phyloP scores from a whole-genome alignment of 495 filamentous ascomycete species.

The Lineolata rhizophorae region DNA sequence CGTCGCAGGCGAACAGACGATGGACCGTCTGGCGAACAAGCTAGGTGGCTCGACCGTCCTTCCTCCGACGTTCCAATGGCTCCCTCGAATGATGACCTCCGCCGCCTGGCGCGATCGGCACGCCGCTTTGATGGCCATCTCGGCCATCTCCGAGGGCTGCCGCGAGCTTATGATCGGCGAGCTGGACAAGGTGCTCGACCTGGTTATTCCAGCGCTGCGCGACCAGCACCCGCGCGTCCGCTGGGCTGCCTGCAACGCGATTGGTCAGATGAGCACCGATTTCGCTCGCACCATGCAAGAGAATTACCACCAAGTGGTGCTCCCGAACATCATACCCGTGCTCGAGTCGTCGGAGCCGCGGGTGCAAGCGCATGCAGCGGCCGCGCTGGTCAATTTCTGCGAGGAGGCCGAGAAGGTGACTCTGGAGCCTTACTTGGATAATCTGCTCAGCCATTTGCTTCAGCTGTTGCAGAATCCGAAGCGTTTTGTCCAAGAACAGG shows the following conservation, averaged over 20 bases:
- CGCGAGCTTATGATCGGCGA: conserved; percentile 90
- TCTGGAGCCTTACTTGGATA: conserved; percentile 83
- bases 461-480: conserved; percentile 70
- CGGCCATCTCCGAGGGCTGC: conserved; percentile 95
- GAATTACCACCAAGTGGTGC: conserved; percentile 67
- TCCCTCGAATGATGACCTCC: conserved; percentile 93
- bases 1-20: conserved; percentile 94
- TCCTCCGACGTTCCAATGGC: conserved; percentile 87
- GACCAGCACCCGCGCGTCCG: conserved; percentile 86
- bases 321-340: conserved; percentile 82
- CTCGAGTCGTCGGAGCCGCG: conserved; percentile 75
- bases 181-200: conserved; percentile 74
- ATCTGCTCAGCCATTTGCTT: conserved; percentile 62
- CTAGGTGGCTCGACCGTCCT: conserved; percentile 74
- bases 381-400: conserved; percentile 96
- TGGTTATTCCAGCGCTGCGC: conserved; percentile 81
- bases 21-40: conserved; percentile 96
- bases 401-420: conserved; percentile 90
- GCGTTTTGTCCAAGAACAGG: conserved; percentile 95
- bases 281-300: conserved; percentile 98
- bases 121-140: conserved; percentile 96
- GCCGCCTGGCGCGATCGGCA: conserved; percentile 89
- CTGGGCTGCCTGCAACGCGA: conserved; percentile 96
- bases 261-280: conserved; percentile 99
- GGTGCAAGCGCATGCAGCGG: conserved; percentile 92